These are phyloP conservation scores for Chionographis japonica DNA, from an alignment of 106 monocot genomes.

Conservation along the genomic window DNA sequence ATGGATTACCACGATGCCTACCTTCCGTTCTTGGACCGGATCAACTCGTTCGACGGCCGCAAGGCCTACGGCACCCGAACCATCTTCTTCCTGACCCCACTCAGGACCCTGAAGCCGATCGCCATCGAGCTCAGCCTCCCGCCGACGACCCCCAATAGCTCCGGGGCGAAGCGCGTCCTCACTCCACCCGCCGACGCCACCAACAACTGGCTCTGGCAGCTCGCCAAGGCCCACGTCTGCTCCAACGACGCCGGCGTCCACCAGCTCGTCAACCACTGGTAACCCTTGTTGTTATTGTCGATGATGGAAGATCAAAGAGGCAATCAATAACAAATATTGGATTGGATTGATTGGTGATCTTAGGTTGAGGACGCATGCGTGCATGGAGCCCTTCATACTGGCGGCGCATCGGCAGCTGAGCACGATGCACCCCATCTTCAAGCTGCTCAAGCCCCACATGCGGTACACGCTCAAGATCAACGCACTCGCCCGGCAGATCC, in stretches of 20 bases:
- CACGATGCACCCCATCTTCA: conserved; percentile 84
- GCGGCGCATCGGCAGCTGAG: conserved; percentile 76
- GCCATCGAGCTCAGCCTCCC: conserved; percentile 88
- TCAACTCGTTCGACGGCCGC: conserved; percentile 71
- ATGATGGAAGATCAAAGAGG: no score
- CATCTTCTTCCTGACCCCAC: conserved; percentile 58
- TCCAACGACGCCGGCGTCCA: conserved; percentile 95
- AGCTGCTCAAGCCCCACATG: conserved; percentile 90
- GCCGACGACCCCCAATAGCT: conserved; percentile 5
- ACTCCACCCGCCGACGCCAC: conserved; percentile 86
- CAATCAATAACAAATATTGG: no score
- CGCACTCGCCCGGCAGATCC: conserved; percentile 73
- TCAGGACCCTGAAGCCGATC: conserved; percentile 74
- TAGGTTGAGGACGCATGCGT: conserved; percentile 74
- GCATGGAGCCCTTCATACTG: conserved; percentile 80
- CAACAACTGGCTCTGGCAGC: conserved; percentile 84
- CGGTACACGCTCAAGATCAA: conserved; percentile 86
- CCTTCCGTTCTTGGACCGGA: conserved; percentile 83
- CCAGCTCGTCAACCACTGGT: conserved; percentile 98
- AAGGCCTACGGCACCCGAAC: conserved; percentile 88
- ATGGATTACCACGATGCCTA: conserved; percentile 79
- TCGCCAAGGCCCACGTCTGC: conserved; percentile 93
- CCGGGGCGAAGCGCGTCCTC: conserved; percentile 47
- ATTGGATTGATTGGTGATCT: not conserved
- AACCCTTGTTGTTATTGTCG: not conserved